Base-by-base conservation (phyloP, 495 filamentous ascomycete genomes). In the Durotheca rogersii region DNA sequence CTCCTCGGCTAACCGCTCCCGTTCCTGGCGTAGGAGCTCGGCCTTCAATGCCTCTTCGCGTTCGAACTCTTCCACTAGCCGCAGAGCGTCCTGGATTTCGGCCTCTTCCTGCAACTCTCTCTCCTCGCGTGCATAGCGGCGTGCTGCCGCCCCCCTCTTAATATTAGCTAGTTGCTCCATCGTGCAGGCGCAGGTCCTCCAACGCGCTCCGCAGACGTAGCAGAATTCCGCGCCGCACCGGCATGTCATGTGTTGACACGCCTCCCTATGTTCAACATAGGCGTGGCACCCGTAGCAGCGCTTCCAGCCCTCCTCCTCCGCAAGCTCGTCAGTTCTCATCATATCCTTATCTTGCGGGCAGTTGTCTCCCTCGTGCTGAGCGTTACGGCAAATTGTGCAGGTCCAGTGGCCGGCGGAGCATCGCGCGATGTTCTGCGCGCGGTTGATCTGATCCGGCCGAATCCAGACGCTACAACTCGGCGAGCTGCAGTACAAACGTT, bases 211-310 rank as follows among this genome's bases (percentile, higher is more conserved):
- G 51, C 76, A 81, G 12, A 70, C 72, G 45, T 77, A 81, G 58
- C 78, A 80, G 61, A 80, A 81, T 32, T 76, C 58, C 1, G 65
- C 65, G 6, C 71, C 65, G 62, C 75, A 80, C 29, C 61, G 65
- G 47, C 77, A 81, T 4, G 69, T 79, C 74, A 81, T 78, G 58
- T 79, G 75, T 39, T 73, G 67, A 47, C 78, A 81, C 0, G 72
- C 78, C 17, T 70, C 68, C 16, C 47, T 57, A 44, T 73, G 72
- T 57, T 79, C 76, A 15, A 65, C 62, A 21, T 57, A 65, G 2
- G 59, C 55, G 9, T 42, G 49, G 19, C 63, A 66, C 0, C 53
- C 46, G 16, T 53, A 42, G 47, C 63, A 66, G 0, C 63, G 63
- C 54, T 51, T 58, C 72, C 72, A 75, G 0, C 72, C 72, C 29